Conservation (phyloP, 2,329 filamentous ascomycete species). For the Cordyceps cicadae region DNA sequence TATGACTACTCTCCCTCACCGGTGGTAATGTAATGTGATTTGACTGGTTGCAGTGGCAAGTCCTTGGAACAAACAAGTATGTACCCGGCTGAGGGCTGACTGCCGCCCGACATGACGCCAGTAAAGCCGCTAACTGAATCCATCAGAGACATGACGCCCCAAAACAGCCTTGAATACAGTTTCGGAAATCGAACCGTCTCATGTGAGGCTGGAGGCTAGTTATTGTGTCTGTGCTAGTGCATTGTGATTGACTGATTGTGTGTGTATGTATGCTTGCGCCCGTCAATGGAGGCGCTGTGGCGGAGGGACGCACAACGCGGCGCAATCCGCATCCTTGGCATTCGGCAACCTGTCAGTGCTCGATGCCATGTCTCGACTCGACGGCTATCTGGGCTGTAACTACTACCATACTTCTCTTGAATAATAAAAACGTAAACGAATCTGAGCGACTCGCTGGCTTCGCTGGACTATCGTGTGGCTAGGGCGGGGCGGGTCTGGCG, state of each 20-base stretch:
- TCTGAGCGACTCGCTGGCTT: no score
- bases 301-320: background rate
- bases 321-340: background rate
- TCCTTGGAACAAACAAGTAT: background rate
- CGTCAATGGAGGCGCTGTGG: background rate
- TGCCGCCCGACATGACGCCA: background rate
- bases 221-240: no score
- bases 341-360: no score
- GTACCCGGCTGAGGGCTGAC: no score
- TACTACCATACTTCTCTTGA: background rate
- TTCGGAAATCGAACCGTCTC: background rate
- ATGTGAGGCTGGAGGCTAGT: background rate
- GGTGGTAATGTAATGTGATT: no score
- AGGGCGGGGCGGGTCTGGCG: no score
- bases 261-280: background rate
- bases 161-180: background rate
- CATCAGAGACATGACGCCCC: background rate
- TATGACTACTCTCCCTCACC: no score
- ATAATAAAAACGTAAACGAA: no score
- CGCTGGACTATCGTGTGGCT: no score
- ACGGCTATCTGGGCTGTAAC: background rate
- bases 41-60: no score
- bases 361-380: no score
- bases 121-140: background rate
- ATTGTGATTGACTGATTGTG: background rate